Base-by-base conservation (phyloP, 2,329 filamentous ascomycete species). In the Fusarium oxysporum region DNA sequence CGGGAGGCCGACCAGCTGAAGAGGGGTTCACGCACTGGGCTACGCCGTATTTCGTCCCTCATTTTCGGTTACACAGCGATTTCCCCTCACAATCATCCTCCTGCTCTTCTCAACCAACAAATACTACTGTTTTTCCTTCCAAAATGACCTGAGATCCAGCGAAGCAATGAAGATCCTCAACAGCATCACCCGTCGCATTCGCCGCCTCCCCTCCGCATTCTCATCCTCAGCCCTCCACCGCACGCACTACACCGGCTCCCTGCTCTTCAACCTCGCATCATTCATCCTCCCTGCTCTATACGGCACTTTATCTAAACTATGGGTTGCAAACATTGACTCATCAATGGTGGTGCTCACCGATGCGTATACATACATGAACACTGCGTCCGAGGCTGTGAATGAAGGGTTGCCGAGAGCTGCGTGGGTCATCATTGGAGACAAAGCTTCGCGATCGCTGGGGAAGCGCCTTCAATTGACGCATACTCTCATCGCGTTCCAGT, bases 281-380 rank as follows among this genome's bases (percentile, higher is more conserved):
- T 92, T 93, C 78, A 78, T 90, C 4, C 85, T 93, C 0, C 92
- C 91, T 2, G 91, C 91, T 0, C 82, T 94, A 1, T 93, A 93
- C 76, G 80, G 81, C 38, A 94, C 92, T 0, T 85, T 94, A 0
- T 88, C 87, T 54, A 93, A 93, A 76, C 84, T 93, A 23, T 94
- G 91, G 92, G 87, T 94, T 5, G 90, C 91, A 5, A 87, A 87
- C 61, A 92, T 93, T 62, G 90, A 93, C 78, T 81, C 88, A 0
- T 87, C 85, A 3, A 78, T 81, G 72, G 80, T 82, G 12, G 80
- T 81, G 4, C 80, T 81, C 12, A 81, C 80, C 6, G 81, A 82
- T 14, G 83, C 86, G 1, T 93, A 92, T 79, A 93, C 90, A 0
- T 94, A 94, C 78, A 92, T 94, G 66, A 86, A 87, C 25, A 86